phyloP scores from a whole-genome alignment of 805 yeast genomes.

The Hanseniaspora vineae region DNA sequence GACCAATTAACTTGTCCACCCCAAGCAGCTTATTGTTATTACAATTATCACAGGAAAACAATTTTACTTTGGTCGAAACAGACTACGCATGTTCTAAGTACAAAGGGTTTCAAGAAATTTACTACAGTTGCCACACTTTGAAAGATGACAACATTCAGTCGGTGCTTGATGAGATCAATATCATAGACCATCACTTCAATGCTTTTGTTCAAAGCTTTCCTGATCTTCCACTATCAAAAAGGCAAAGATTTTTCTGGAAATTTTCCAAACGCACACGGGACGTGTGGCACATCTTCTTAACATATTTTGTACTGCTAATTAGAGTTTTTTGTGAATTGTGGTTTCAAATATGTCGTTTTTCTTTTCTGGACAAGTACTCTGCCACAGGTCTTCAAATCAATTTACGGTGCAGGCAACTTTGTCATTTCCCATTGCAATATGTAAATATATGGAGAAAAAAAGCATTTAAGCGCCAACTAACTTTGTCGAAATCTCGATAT shows the following conservation, averaged over 20 bases:
- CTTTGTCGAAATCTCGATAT: conserved; percentile 24
- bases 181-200: neutral
- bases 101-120: conserved; percentile 7
- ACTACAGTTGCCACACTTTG: conserved; percentile 10
- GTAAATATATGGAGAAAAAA: conserved; percentile 31
- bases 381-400: conserved; percentile 71
- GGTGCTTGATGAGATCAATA: neutral
- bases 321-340: neutral
- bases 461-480: neutral
- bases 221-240: too few relatives aligned
- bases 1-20: conserved; percentile 36
- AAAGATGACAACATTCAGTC: too few relatives aligned
- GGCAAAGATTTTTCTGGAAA: too few relatives aligned
- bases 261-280: neutral
- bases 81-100: conserved; percentile 4
- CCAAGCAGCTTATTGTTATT: too few relatives aligned
- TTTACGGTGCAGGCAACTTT: conserved; percentile 58
- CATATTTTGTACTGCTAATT: neutral
- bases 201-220: neutral
- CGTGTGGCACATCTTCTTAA: neutral
- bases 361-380: conserved; percentile 23
- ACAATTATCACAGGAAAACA: too few relatives aligned
- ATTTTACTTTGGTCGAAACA: too few relatives aligned
- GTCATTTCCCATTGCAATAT: conserved; percentile 72
- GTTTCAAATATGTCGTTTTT: neutral